Evolutionary conservation across 208 protist genomes (phyloP), one percentile per base, ranked within the genome.

Genomic region (Tritrichomonas foetus): DNA sequence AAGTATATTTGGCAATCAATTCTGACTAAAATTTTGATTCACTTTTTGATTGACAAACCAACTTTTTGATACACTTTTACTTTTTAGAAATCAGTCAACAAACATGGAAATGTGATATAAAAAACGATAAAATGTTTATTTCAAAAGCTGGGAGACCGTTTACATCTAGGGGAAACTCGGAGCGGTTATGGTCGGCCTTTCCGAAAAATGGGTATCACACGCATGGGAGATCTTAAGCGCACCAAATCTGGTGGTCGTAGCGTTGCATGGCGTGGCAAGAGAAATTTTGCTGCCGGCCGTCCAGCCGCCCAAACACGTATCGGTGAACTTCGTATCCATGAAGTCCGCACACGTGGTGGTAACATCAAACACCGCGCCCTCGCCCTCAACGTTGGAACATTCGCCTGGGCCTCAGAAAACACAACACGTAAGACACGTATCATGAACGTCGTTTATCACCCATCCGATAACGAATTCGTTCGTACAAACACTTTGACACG

Each of bases 121-220:
- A 64, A 64, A 64, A 20, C 20, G 9, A 64, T 25, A 64, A 64
- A 25, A 9, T 64, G 55, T 25, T 25, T 64, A 25, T 64, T 64
- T 64, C 20, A 64, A 25, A 64, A 64, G 9, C 55, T n/a, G n/a
- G n/a, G n/a, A n/a, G n/a, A n/a, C n/a, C n/a, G n/a, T n/a, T n/a
- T n/a, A n/a, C n/a, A n/a, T n/a, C n/a, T n/a, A n/a, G n/a, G n/a
- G n/a, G n/a, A n/a, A n/a, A n/a, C n/a, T n/a, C n/a, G n/a, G n/a
- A n/a, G 41, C 74, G 74, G 74, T 82, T 82, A n/a, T 82, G 74
- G 74, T 53, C 74, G 41, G 47, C 74, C 74, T 82, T 82, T 82
- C 41, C 74, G 74, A 3, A 82, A 82, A 93, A 93, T 74, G 61
- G 92, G 92, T 93, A 93, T 93, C 27, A 75, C 92, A n/a, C 53